Evolutionary conservation across 495 filamentous ascomycete species (phyloP).

Genomic region (Aspergillus homomorphus): DNA sequence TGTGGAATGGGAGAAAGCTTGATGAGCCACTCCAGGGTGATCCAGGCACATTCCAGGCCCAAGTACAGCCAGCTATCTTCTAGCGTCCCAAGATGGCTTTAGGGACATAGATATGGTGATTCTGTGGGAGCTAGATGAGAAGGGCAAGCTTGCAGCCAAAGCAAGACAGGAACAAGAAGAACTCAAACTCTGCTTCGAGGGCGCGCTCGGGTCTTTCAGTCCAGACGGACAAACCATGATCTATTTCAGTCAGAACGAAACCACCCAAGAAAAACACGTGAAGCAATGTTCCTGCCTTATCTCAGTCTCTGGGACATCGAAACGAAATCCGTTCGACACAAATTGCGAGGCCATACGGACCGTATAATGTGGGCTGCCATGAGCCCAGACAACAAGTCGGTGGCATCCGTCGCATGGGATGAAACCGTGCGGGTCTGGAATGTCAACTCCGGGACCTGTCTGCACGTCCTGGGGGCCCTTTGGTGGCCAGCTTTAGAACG

Average conservation of each 20-base stretch:
- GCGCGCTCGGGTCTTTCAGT: constrained; percentile 8
- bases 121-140: background rate
- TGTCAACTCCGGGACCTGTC: constrained; percentile 18
- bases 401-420: constrained; percentile 34
- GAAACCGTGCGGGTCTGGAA: constrained; percentile 29
- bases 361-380: constrained; percentile 30
- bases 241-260: constrained; percentile 6
- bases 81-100: background rate
- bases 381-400: constrained; percentile 24
- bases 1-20: too few species aligned
- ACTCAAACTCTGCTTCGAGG: constrained; percentile 3
- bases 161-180: constrained; percentile 1
- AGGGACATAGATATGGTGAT: background rate
- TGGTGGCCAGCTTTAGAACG: constrained; percentile 22
- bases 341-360: constrained; percentile 32
- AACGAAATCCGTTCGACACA: constrained; percentile 11
- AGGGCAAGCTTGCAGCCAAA: background rate
- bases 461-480: constrained; percentile 16
- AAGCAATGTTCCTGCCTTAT: constrained; percentile 2
- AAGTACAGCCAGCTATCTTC: too few species aligned
- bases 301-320: constrained; percentile 17
- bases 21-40: too few species aligned
- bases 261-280: constrained; percentile 9
- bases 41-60: too few species aligned
- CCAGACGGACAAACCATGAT: constrained; percentile 1